Percentiles rank a stretch among this genome's conserved stretches.
Conservation (phyloP, 2,329 filamentous ascomycete species). For the Alternaria solani region DNA sequence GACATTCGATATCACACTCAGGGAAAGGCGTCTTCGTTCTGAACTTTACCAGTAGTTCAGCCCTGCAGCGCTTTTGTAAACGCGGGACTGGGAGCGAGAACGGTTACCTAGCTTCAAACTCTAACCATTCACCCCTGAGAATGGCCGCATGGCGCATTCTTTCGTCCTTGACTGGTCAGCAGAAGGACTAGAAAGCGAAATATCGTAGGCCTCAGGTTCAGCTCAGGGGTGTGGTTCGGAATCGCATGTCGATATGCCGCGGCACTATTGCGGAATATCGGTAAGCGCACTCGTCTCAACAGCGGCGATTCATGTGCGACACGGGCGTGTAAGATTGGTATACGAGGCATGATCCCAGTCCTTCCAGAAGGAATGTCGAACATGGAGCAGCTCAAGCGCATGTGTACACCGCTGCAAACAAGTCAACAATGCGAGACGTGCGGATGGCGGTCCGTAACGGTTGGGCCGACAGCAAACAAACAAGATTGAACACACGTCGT, state of each 20-base stretch:
- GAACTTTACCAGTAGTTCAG: conserved; percentile 7
- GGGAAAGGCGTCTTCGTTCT: conserved; percentile 7
- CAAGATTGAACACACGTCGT: not conserved
- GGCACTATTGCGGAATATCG: conserved; percentile 9
- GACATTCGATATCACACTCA: conserved; percentile 7
- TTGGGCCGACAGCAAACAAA: conserved; percentile 4
- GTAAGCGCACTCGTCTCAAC: conserved; percentile 3
- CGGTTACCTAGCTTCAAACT: conserved; percentile 4
- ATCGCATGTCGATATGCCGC: not conserved
- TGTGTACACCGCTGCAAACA: conserved; percentile 2
- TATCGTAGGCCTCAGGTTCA: not conserved
- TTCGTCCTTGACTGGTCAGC: conserved; percentile 3
- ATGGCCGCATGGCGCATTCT: not conserved
- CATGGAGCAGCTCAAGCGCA: not conserved
- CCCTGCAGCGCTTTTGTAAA: conserved; percentile 6
- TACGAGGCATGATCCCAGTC: not conserved
- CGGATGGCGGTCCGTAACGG: not conserved
- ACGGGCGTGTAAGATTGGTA: conserved; percentile 8
- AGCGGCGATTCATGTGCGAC: conserved; percentile 5
- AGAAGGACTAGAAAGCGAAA: not conserved
- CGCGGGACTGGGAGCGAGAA: conserved; percentile 17
- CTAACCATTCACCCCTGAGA: conserved; percentile 9
- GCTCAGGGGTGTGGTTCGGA: conserved; percentile 8
- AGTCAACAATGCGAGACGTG: conserved; percentile 7
- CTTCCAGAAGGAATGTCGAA: conserved; percentile 1